Percentiles rank a stretch among this genome's conserved stretches.
phyloP scores from a whole-genome alignment of 148 eudicot species.

The Selenicereus undatus region DNA sequence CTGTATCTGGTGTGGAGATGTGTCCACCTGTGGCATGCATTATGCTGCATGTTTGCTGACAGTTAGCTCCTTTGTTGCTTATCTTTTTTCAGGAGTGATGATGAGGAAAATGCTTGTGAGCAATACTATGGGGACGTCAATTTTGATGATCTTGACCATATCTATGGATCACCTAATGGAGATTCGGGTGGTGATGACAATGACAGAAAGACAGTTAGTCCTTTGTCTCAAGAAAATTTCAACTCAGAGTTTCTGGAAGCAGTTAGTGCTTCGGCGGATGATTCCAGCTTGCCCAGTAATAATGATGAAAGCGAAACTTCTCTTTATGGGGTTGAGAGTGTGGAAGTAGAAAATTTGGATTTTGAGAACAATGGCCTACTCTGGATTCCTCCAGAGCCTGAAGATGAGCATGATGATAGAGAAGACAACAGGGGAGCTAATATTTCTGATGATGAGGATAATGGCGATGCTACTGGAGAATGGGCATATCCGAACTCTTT shows the following conservation, averaged over 20 bases:
- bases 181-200: conserved; percentile 41
- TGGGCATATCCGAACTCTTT: conserved; percentile 72
- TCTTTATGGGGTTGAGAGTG: conserved; percentile 45
- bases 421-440: conserved; percentile 69
- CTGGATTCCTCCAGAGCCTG: conserved; percentile 98
- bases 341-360: conserved; percentile 69
- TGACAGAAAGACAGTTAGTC: conserved; percentile 42
- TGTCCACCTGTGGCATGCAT: neutral
- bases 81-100: conserved; percentile 53
- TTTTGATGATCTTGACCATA: conserved; percentile 46
- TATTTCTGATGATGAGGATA: conserved; percentile 55
- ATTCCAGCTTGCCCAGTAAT: conserved; percentile 37
- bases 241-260: conserved; percentile 43
- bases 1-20: neutral
- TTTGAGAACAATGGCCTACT: conserved; percentile 86
- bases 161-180: conserved; percentile 43
- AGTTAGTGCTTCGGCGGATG: conserved; percentile 38
- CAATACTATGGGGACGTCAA: conserved; percentile 46
- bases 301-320: conserved; percentile 64
- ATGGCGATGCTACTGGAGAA: conserved; percentile 67
- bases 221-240: conserved; percentile 32
- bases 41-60: conserved; percentile 1
- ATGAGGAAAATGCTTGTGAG: conserved; percentile 45
- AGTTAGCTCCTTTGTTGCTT: neutral
- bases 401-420: conserved; percentile 85